These are phyloP conservation scores for Stenogyne calaminthoides DNA, from an alignment of 305 asterid genomes.

Conservation along the genomic window DNA sequence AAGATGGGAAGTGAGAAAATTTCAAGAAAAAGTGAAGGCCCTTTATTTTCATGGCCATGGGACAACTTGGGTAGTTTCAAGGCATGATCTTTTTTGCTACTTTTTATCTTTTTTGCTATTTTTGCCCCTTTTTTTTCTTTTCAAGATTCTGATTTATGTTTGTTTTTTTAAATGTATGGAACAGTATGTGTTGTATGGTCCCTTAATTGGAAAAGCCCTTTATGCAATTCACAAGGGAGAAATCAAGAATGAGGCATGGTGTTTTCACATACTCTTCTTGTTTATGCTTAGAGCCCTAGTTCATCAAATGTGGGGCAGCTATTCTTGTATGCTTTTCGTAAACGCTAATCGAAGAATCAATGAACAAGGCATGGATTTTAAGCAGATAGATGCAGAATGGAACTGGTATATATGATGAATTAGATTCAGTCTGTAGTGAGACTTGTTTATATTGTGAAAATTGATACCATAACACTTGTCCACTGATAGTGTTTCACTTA, in stretches of 20 bases:
- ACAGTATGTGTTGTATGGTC: slow-evolving; percentile 77
- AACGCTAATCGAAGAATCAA: slow-evolving; percentile 54
- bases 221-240: slow-evolving; percentile 45
- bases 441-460: no score
- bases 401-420: slow-evolving; percentile 54
- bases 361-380: slow-evolving; percentile 59
- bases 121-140: not conserved
- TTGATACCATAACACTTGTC: no score
- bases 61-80: slow-evolving; percentile 60
- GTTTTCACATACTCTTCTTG: slow-evolving; percentile 65
- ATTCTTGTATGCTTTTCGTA: slow-evolving; percentile 49
- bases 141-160: slow-evolving; percentile 25
- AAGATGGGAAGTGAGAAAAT: slow-evolving; percentile 23
- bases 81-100: slow-evolving; percentile 38
- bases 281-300: slow-evolving; percentile 50
- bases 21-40: slow-evolving; percentile 40
- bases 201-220: slow-evolving; percentile 59
- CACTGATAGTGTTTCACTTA: no score
- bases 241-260: slow-evolving; percentile 49
- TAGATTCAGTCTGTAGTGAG: no score
- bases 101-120: no score
- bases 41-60: slow-evolving; percentile 93
- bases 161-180: not conserved
- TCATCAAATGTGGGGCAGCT: slow-evolving; percentile 72
- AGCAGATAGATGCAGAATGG: slow-evolving; percentile 85